Base-by-base conservation (phyloP, 257 asterid species). In the Solanum appendiculatum region DNA sequence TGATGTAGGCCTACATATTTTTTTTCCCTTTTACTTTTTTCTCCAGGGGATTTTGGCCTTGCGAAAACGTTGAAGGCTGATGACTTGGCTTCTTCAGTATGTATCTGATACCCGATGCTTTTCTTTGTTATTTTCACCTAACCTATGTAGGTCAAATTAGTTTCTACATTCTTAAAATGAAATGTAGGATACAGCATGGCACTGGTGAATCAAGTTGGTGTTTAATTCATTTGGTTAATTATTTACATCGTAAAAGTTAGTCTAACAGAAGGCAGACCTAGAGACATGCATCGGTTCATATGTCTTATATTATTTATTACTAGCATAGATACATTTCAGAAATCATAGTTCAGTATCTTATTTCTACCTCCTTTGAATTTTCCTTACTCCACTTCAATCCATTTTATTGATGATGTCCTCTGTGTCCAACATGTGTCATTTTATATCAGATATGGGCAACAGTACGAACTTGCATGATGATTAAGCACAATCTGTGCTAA, bases 81-180 rank as follows among this genome's bases (percentile, higher is more conserved):
- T 90, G 99, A 97, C 92, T 92, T 97, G 96, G 98, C 99, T 88
- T 97, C 99, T 91, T 97, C 99, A 13, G 99, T 97, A 94, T 83
- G 98, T 92, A 40, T 54, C 82, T 88, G 58, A 85, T 87, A 60
- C 88, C 87, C 88, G 7, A 36, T 54, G 85, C 85, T 80, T 46
- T 29, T 27, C 12, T 80, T 80, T 80, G 20, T 29, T 14, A 80
- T 46, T 80, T 27, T 37, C 40, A 80, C 29, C 42, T 80, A 9
- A 16, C 8, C 29, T 80, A 15, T 0, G 66, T 46, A 27, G 64
- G 40, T 78, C 64, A 78, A 16, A 78, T 58, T 25, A 78, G 64
- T 78, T 44, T 46, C 83, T 1, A 40, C n/a, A 72, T 77, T 25
- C 60, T 14, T 40, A 40, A 77, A 13, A 25, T 74, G 34, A 40